Evolutionary conservation across 805 yeast species (phyloP), one percentile per base, ranked within the genome.

Genomic region (Komagataella phaffii): DNA sequence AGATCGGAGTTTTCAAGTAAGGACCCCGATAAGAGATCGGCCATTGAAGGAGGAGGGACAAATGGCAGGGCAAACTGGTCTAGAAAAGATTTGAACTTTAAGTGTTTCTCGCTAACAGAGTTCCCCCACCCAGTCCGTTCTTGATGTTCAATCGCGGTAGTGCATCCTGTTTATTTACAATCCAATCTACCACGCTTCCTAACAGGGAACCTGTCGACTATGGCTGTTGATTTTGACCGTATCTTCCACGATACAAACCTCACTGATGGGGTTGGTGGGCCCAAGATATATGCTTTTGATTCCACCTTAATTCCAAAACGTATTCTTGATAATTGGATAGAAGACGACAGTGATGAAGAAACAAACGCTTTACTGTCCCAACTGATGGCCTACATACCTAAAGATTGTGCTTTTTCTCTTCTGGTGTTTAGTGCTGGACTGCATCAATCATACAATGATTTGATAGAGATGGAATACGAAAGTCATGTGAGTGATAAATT

Each of bases 371-470:
- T 85, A 46, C 78, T 85, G 53, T 77, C 79, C 48, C 73, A 76
- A 6, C 62, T 87, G 45, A 70, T 86, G 53, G 58, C 67, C 3
- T 64, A 69, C 48, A 70, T 89, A 46, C 96, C 96, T 1, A 58
- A 66, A 5, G 70, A 72, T 24, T 78, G 81, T 30, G 14, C 40
- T 5, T 87, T 83, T 61, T 81, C 82, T 6, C 62, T 91, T 17
- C 76, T 88, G 0, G 77, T 89, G 60, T 83, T 90, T 60, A 86
- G 95, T 45, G 82, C 96, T 40, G 96, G 96, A 0, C 80, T 91
- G 52, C 80, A 75, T 24, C 60, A 66, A 30, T 30, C 40, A 30
- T 30, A 30, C n/a, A 30, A 10, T 30, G 40, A 30, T 5, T 8
- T 50, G 62, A 67, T 50, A 68, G 68, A 49, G 63, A 65, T 49